Evolutionary conservation across 2,329 filamentous ascomycete genomes (phyloP), one percentile per base, ranked within the genome.

Genomic region (Aspergillus sp.): DNA sequence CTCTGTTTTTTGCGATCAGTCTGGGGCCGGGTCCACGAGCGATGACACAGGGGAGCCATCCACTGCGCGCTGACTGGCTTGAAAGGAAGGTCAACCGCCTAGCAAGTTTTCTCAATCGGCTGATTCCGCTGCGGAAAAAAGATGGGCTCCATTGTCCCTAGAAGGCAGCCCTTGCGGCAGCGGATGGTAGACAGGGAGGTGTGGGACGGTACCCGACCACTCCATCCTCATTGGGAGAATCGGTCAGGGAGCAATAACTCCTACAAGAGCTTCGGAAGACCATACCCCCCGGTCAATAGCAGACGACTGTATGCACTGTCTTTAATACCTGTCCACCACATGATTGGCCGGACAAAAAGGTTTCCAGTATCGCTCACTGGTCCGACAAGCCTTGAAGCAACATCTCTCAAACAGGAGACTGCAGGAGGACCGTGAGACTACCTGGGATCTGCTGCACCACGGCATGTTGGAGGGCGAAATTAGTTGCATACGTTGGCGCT

Each of bases 401-500:
- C 44, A 44, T 51, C 33, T 32, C 44, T 40, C 16, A 51, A 47
- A 41, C 16, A 30, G 52, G 48, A 46, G 19, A 22, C 36, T 51
- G 53, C 52, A 52, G 33, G 49, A 52, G 49, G 42, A 22, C 35
- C 20, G 20, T 42, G 40, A 33, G 26, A 45, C 32, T 47, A 24
- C 4, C 47, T 46, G 45, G 49, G 47, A 43, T 51, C 50, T 47
- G 44, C 51, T 45, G 51, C 52, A 38, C 40, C 44, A 45, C 24
- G 17, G 49, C 52, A 41, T 36, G 36, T 45, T 51, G 45, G 14
- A 24, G 24, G 3, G 45, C 13, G 10, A 35, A 45, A 49, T 52
- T 49, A 45, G 45, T 20, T 40, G 22, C 11, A 22, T 13, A 30
- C 17, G 40, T n/a, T 41, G 35, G 41, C 32, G 45, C 45, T 19